Evolutionary conservation across 805 yeast genomes (phyloP).

Genomic region (Groenewaldozyma tartarivorans): DNA sequence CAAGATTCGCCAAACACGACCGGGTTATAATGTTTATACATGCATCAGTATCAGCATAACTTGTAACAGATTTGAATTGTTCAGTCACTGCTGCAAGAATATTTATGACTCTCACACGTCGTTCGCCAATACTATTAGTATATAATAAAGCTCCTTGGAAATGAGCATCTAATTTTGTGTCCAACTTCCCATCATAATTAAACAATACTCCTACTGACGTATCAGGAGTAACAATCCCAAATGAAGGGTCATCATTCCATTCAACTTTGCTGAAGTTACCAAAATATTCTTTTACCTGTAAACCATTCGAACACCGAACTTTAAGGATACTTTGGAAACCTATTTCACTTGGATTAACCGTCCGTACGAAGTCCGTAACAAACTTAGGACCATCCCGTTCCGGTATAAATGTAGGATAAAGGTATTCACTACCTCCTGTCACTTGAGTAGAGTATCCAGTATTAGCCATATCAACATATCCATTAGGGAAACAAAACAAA

Average conservation of each 20-base stretch:
- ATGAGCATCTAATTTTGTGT: conserved; percentile 66
- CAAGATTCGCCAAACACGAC: conserved; percentile 37
- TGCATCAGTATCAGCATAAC: conserved; percentile 71
- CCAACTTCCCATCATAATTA: conserved; percentile 65
- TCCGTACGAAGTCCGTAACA: conserved; percentile 40
- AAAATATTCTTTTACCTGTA: conserved; percentile 69
- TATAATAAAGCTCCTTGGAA: conserved; percentile 86
- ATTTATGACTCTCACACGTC: conserved; percentile 84
- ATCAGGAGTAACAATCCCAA: conserved; percentile 57
- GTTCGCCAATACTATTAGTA: conserved; percentile 63
- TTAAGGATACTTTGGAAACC: conserved; percentile 81
- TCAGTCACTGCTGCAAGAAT: conserved; percentile 73
- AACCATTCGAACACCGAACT: conserved; percentile 78
- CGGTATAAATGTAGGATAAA: conserved; percentile 58
- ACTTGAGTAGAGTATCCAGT: conserved; percentile 51
- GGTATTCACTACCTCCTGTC: conserved; percentile 62
- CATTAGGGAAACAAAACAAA: conserved; percentile 56
- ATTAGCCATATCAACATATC: conserved; percentile 64
- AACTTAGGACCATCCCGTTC: conserved; percentile 63
- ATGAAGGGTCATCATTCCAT: conserved; percentile 47
- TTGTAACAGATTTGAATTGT: conserved; percentile 61
- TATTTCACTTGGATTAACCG: conserved; percentile 24
- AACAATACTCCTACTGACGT: conserved; percentile 64
- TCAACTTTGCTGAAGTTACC: conserved; percentile 40
- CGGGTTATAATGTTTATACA: conserved; percentile 44